phyloP scores from a whole-genome alignment of 2,329 filamentous ascomycete species.

The Botrytis aclada region DNA sequence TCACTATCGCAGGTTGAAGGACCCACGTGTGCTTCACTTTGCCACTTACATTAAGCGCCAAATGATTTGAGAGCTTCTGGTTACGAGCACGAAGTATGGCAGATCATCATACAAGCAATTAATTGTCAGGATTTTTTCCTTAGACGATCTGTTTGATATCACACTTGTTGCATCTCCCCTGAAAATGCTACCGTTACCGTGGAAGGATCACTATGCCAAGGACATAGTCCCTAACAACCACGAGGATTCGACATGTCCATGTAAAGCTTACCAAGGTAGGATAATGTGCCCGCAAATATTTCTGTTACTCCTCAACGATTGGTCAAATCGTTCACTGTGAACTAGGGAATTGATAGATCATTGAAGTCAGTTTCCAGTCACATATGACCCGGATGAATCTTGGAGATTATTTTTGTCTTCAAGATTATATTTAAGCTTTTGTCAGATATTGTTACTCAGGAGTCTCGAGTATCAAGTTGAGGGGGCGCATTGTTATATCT shows the following conservation, averaged over 20 bases:
- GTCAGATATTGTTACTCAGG: not conserved
- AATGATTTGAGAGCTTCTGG: not conserved
- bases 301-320: not conserved
- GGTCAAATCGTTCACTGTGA: not conserved
- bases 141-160: not conserved
- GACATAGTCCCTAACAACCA: not conserved
- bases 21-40: not conserved
- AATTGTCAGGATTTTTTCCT: not conserved
- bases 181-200: not conserved
- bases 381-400: not conserved
- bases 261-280: not conserved
- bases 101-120: not conserved
- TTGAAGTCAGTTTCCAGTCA: not conserved
- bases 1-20: not conserved
- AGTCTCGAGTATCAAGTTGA: not conserved
- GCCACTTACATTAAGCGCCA: not conserved
- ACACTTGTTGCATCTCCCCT: not conserved
- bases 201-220: not conserved
- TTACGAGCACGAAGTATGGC: not conserved
- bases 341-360: not conserved
- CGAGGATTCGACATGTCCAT: not conserved
- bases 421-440: not conserved
- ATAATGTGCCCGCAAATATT: not conserved
- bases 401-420: not conserved
- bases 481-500: conserved; percentile 8